phyloP scores from a whole-genome alignment of 2,329 filamentous ascomycete genomes.

The Penicillium expansum region DNA sequence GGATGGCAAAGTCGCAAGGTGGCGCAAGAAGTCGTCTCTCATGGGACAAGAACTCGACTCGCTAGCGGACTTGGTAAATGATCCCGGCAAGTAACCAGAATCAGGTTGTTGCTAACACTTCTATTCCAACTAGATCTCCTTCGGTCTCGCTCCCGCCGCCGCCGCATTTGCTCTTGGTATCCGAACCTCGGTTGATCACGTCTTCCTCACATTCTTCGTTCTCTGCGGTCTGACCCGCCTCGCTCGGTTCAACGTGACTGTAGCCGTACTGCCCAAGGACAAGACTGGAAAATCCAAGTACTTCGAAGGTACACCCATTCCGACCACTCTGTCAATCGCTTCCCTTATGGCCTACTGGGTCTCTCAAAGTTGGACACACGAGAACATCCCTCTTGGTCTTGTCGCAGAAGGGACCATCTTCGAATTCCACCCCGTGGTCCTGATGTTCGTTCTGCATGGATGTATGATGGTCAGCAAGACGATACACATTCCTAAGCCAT shows the following conservation, averaged over 20 bases:
- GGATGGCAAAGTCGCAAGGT: conserved; percentile 93
- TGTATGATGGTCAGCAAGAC: conserved; percentile 95
- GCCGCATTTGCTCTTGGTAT: conserved; percentile 87
- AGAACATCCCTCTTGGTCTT: conserved; percentile 73
- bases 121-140: conserved; percentile 70
- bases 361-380: conserved; percentile 72
- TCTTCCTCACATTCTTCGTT: conserved; percentile 81
- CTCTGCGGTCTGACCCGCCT: conserved; percentile 90
- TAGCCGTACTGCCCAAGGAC: conserved; percentile 85
- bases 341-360: conserved; percentile 88
- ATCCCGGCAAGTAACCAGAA: background rate
- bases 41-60: conserved; percentile 99
- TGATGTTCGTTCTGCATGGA: conserved; percentile 82
- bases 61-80: conserved; percentile 78
- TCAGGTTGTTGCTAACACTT: conserved; percentile 5
- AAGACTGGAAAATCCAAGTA: conserved; percentile 86
- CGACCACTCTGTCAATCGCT: conserved; percentile 79
- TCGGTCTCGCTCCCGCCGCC: conserved; percentile 84
- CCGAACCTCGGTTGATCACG: conserved; percentile 77
- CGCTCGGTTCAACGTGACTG: conserved; percentile 96
- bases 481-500: conserved; percentile 88
- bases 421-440: conserved; percentile 80
- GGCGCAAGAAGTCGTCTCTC: conserved; percentile 93
- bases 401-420: conserved; percentile 64
- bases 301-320: conserved; percentile 96